A percentile compares a stretch with the other conserved stretches of the same genome.
Conservation (phyloP, 2,329 filamentous ascomycete species). For the Leptoxyphium fumago region DNA sequence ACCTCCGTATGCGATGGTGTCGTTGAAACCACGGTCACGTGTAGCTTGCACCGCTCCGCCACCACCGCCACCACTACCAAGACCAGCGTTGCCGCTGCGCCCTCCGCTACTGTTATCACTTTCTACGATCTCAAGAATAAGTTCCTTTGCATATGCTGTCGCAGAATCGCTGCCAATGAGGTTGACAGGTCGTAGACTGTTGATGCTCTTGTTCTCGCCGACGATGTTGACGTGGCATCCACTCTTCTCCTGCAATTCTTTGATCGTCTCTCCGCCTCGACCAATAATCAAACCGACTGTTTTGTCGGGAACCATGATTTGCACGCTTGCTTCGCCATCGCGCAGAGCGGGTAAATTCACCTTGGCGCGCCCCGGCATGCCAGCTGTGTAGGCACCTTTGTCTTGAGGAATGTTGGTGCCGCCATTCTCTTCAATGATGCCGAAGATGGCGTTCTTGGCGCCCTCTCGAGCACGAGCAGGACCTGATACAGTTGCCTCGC, state of each 20-base stretch:
- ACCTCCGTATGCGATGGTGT: conserved; percentile 13
- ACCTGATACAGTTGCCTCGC: conserved; percentile 77
- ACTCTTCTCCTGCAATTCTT: conserved; percentile 78
- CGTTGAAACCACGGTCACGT: conserved; percentile 16
- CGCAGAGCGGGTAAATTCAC: conserved; percentile 39
- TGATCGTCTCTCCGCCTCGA: conserved; percentile 84
- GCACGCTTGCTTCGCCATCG: conserved; percentile 71
- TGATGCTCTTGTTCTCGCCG: conserved; percentile 81
- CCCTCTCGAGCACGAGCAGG: conserved; percentile 55
- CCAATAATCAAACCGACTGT: conserved; percentile 89
- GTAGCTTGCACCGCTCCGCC: conserved; percentile 7
- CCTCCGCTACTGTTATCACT: conserved; percentile 50
- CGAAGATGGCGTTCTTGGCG: conserved; percentile 70
- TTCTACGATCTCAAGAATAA: conserved; percentile 88
- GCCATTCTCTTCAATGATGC: conserved; percentile 76
- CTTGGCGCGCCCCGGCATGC: conserved; percentile 21
- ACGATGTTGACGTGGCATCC: conserved; percentile 96
- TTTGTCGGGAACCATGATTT: conserved; percentile 89
- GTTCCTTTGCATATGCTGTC: conserved; percentile 63
- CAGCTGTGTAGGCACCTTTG: conserved; percentile 21
- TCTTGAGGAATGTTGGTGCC: conserved; percentile 31
- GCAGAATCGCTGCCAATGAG: conserved; percentile 67
- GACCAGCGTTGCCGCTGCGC: conserved; percentile 20
- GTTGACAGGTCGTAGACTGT: conserved; percentile 78
- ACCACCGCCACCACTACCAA: conserved; percentile 20